Evolutionary conservation across 176 grass and related monocot species (phyloP).

Genomic region (Olyra latifolia): DNA sequence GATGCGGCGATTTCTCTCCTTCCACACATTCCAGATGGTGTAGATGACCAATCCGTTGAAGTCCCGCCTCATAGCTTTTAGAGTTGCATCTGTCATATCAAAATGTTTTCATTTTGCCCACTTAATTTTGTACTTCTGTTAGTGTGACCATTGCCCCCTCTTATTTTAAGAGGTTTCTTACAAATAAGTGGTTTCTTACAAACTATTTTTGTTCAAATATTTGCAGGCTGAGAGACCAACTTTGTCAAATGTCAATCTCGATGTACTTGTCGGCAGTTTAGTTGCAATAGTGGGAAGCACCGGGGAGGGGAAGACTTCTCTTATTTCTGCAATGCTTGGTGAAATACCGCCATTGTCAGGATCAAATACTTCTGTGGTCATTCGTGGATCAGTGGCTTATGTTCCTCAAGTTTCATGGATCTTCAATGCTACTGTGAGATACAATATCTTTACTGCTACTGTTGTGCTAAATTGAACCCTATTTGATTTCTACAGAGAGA

Average conservation of each 20-base stretch:
- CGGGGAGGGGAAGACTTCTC: conserved; percentile 98
- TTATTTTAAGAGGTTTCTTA: conserved; percentile 11
- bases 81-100: too few relatives aligned
- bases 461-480: not conserved
- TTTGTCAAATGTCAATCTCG: conserved; percentile 93
- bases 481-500: conserved; percentile 6
- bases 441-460: conserved; percentile 10
- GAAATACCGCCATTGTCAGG: conserved; percentile 75
- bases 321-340: conserved; percentile 96
- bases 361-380: conserved; percentile 64
- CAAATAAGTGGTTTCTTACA: conserved; percentile 15
- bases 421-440: conserved; percentile 96
- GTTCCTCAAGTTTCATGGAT: conserved; percentile 99
- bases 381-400: conserved; percentile 88
- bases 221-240: conserved; percentile 77
- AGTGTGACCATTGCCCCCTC: not conserved
- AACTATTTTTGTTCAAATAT: conserved; percentile 30
- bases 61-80: too few relatives aligned
- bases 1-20: too few relatives aligned
- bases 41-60: too few relatives aligned
- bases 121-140: not conserved
- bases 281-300: conserved; percentile 96
- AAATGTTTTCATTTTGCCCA: conserved; percentile 14
- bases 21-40: too few relatives aligned
- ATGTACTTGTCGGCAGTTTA: conserved; percentile 88